Evolutionary conservation across 2,329 filamentous ascomycete genomes (phyloP).

Genomic region (Pseudocercospora fuligena): DNA sequence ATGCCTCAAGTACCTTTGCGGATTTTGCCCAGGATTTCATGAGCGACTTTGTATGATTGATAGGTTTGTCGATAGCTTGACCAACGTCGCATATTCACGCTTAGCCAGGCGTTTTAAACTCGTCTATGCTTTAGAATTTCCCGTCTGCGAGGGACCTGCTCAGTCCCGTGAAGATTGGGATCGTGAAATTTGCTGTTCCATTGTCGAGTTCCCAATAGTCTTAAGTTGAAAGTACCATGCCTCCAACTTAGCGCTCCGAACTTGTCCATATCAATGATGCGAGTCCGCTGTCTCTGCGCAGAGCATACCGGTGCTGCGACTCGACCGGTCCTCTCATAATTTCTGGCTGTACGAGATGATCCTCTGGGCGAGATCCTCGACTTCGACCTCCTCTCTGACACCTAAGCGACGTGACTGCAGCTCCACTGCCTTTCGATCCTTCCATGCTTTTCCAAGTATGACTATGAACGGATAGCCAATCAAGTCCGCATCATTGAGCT

Average conservation of each 20-base stretch:
- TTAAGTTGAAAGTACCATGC: neutral
- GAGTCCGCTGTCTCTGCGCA: neutral
- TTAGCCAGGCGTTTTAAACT: neutral
- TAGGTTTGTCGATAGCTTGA: neutral
- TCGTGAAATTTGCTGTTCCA: neutral
- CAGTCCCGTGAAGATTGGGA: neutral
- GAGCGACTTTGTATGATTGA: constrained; percentile 4
- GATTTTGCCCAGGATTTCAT: constrained; percentile 28
- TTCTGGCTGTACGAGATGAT: constrained; percentile 24
- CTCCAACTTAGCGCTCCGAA: neutral
- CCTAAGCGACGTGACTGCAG: constrained; percentile 76
- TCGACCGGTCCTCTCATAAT: constrained; percentile 17
- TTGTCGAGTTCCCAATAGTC: neutral
- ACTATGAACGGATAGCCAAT: constrained; percentile 86
- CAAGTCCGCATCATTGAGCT: constrained; percentile 85
- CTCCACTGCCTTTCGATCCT: constrained; percentile 63
- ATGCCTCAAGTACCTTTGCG: constrained; percentile 23
- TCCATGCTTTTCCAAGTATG: constrained; percentile 76
- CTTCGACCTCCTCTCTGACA: constrained; percentile 55
- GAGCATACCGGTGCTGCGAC: neutral
- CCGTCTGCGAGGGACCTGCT: neutral
- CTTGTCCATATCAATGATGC: neutral
- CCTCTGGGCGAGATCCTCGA: constrained; percentile 20
- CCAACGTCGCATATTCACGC: neutral
- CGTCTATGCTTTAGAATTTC: neutral